These are phyloP conservation scores for Dacryopinax primogenitus DNA, from an alignment of 768 basidiomycete genomes.

Conservation along the genomic window DNA sequence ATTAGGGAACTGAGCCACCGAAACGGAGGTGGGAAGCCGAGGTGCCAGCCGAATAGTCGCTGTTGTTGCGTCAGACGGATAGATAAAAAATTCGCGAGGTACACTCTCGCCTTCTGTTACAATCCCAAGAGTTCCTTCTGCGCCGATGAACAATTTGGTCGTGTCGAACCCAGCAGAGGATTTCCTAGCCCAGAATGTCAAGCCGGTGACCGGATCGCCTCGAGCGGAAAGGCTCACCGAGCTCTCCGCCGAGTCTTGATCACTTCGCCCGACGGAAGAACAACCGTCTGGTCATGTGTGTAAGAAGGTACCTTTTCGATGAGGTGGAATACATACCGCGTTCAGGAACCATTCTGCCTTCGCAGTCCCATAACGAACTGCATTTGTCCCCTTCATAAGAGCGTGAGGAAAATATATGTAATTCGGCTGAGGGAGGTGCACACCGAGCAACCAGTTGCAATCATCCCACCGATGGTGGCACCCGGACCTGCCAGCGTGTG, in stretches of 20 bases:
- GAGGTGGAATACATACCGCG: conserved; percentile 35
- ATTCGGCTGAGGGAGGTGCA: conserved; percentile 36
- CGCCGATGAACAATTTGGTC: conserved; percentile 80
- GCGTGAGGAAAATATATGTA: conserved; percentile 9
- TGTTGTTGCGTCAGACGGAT: conserved; percentile 22
- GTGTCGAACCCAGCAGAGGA: conserved; percentile 78
- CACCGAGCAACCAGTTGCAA: conserved; percentile 73
- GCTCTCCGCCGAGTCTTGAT: conserved; percentile 62
- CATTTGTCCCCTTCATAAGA: conserved; percentile 41
- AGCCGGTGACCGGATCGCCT: neutral
- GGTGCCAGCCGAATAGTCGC: conserved; percentile 77
- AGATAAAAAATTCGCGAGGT: neutral
- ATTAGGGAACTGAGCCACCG: conserved; percentile 73
- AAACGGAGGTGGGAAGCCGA: conserved; percentile 67
- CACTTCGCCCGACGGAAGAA: conserved; percentile 75
- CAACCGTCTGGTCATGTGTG: conserved; percentile 50
- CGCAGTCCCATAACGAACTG: conserved; percentile 77
- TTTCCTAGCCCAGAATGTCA: conserved; percentile 37
- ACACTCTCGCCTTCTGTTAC: conserved; percentile 60
- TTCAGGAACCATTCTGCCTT: conserved; percentile 82
- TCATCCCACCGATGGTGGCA: conserved; percentile 84
- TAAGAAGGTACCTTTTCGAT: neutral
- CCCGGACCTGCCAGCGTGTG: conserved; percentile 42
- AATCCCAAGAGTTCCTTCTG: conserved; percentile 80
- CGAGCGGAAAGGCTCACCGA: conserved; percentile 8